Conservation (phyloP, 371 early-diverging fungal genomes). For the Fennellomyces sp. region DNA sequence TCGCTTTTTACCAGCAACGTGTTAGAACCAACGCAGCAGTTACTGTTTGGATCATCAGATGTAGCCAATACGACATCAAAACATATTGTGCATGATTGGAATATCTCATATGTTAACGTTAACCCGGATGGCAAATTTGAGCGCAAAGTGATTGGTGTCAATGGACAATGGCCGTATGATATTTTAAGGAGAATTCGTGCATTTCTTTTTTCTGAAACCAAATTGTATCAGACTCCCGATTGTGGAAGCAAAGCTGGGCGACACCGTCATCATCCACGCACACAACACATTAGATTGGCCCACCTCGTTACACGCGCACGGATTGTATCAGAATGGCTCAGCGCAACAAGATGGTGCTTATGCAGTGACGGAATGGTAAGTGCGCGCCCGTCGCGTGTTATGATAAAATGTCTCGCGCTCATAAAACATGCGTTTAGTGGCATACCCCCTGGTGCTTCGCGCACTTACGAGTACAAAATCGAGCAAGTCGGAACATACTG, state of each 20-base stretch:
- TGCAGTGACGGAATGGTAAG: constrained; percentile 65
- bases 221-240: constrained; percentile 39
- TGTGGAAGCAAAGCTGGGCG: constrained; percentile 48
- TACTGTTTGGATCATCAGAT: constrained; percentile 67
- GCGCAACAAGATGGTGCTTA: constrained; percentile 67
- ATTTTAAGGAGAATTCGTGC: not conserved
- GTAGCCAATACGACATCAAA: constrained; percentile 39
- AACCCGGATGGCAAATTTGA: constrained; percentile 70
- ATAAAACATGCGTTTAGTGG: constrained; percentile 25
- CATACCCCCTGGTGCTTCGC: constrained; percentile 52
- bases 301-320: constrained; percentile 75
- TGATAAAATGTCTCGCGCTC: not conserved
- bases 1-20: not conserved
- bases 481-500: constrained; percentile 75
- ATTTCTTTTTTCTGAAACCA: not conserved
- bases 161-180: constrained; percentile 71
- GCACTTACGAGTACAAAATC: constrained; percentile 65
- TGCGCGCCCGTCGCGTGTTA: not conserved
- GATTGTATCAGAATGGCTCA: constrained; percentile 69
- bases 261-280: constrained; percentile 65
- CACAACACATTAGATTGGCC: constrained; percentile 53
- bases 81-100: constrained; percentile 54
- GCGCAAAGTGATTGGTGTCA: constrained; percentile 75
- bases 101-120: constrained; percentile 69
- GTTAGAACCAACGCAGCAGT: not conserved